Percentiles rank a stretch among this genome's conserved stretches.
phyloP scores from a whole-genome alignment of 2,329 filamentous ascomycete species.

The Cladophialophora psammophila region DNA sequence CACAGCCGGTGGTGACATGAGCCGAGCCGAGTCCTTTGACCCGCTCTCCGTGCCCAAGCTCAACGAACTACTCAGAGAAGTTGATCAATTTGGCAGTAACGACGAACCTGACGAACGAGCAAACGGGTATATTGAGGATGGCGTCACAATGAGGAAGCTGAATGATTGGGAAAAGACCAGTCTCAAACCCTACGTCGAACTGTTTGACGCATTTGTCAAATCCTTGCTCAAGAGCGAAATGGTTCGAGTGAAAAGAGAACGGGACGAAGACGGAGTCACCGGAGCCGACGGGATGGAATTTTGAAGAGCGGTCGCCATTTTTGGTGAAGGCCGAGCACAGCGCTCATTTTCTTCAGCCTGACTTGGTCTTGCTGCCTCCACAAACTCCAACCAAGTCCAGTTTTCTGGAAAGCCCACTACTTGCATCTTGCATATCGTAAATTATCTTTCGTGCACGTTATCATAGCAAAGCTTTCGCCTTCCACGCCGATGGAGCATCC shows the following conservation, averaged over 20 bases:
- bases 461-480: constrained; percentile 8
- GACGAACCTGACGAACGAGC: constrained; percentile 53
- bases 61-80: constrained; percentile 79
- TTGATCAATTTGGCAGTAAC: constrained; percentile 75
- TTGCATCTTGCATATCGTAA: too few species aligned
- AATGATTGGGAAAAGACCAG: constrained; percentile 98
- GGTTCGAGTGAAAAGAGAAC: constrained; percentile 58
- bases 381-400: background rate
- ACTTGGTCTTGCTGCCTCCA: background rate
- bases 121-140: constrained; percentile 44
- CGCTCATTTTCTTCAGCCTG: background rate
- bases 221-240: constrained; percentile 77
- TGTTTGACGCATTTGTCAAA: constrained; percentile 82
- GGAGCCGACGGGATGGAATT: constrained; percentile 69
- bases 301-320: constrained; percentile 47
- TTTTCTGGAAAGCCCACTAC: background rate
- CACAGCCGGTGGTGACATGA: constrained; percentile 60
- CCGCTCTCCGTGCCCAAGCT: constrained; percentile 90
- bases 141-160: constrained; percentile 53
- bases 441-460: background rate
- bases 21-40: constrained; percentile 78
- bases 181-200: constrained; percentile 88
- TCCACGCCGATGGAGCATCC: background rate
- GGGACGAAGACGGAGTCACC: constrained; percentile 55
- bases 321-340: background rate